Base-by-base conservation (phyloP, 148 eudicot species). In the Nepenthes gracilis region DNA sequence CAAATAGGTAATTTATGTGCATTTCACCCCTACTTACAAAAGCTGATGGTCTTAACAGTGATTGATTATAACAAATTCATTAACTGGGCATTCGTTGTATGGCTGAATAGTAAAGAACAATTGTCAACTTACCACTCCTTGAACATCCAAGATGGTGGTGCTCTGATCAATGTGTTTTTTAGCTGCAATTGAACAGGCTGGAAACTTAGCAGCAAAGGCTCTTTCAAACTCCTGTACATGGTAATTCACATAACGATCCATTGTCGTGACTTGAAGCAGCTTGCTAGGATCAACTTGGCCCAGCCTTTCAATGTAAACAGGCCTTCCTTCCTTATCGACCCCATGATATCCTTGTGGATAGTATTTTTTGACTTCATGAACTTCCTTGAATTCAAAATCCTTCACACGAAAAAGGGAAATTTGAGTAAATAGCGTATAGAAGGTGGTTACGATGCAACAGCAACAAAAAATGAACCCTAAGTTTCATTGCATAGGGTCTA, bases 311-410 rank as follows among this genome's bases (percentile, higher is more conserved):
- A 88, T 81, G 65, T 88, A 88, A 50, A 88, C 87, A 2, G 96
- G 92, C 23, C 86, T 62, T 35, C 96, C 96, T 51, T 85, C 88
- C 73, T 85, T 88, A 60, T 88, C 92, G 54, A 88, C 79, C 53
- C 96, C 96, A 72, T 88, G 96, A 71, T 88, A 80, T 54, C 96
- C 96, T 61, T 88, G 96, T 47, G 96, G 96, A 64, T 88, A 88
- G 72, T 88, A 75, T 64, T 83, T 63, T 23, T 72, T 74, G 33
- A 88, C 96, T 68, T 83, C 85, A n/a, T 81, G 75, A 47, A 64
- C 78, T 68, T 85, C 92, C 65, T 79, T 59, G 70, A 85, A 88
- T 33, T 80, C 75, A 58, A 88, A 88, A 60, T 85, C 89, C 96
- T 88, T 50, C 13, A 32, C 51, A 60, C n/a, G 9, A 55, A 10